Percentiles rank a stretch among this genome's conserved stretches.
phyloP scores from a whole-genome alignment of 441 rosid species.

The Viola pubescens region DNA sequence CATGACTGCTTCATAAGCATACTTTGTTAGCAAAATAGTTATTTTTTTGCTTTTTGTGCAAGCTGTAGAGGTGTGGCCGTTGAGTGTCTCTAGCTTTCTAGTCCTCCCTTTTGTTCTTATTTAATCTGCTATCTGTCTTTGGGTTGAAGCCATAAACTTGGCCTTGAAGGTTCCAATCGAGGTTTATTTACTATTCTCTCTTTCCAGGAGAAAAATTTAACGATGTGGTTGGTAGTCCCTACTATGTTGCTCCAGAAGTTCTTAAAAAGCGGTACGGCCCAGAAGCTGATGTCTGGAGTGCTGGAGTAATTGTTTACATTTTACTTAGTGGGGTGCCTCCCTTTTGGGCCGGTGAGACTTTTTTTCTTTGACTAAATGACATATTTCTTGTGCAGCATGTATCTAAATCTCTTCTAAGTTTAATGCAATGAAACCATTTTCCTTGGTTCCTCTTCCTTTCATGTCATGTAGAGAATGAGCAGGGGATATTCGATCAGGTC shows the following conservation, averaged over 20 bases:
- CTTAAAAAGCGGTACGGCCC: constrained; percentile 79
- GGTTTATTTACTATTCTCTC: not conserved
- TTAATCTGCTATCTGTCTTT: not conserved
- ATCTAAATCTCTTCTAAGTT: constrained; percentile 4
- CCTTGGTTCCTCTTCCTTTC: constrained; percentile 9
- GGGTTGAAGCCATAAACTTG: not conserved
- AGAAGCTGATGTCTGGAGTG: constrained; percentile 99
- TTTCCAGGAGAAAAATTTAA: constrained; percentile 63
- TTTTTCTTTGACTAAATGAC: not conserved
- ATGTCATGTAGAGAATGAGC: constrained; percentile 53
- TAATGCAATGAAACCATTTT: constrained; percentile 8
- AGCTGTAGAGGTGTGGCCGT: too few relatives aligned
- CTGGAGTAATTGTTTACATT: constrained; percentile 88
- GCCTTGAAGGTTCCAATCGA: not conserved
- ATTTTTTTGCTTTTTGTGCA: too few relatives aligned
- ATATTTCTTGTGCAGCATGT: not conserved
- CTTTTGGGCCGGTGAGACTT: constrained; percentile 83
- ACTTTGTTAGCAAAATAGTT: too few relatives aligned
- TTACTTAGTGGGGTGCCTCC: constrained; percentile 96
- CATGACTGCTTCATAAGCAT: too few relatives aligned
- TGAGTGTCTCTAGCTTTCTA: not conserved
- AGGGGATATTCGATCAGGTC: constrained; percentile 88
- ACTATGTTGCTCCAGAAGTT: constrained; percentile 96
- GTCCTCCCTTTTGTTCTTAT: too few relatives aligned
- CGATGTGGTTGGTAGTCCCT: constrained; percentile 97